A percentile compares a stretch with the other conserved stretches of the same genome.
Evolutionary conservation across 371 early-diverging fungal species (phyloP).

Genomic region (Saksenaea vasiformis): DNA sequence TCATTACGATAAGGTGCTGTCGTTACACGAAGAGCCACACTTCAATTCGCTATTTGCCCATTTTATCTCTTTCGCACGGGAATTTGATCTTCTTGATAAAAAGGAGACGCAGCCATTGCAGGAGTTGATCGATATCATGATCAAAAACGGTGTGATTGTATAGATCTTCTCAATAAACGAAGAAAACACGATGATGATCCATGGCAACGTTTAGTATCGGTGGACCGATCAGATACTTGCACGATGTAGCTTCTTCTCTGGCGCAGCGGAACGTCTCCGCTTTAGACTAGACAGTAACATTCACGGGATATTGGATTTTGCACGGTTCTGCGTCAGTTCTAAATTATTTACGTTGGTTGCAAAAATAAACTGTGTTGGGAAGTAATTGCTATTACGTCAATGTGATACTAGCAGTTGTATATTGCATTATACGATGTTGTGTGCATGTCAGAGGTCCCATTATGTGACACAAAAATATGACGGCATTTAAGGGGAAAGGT

Average conservation of each 20-base stretch:
- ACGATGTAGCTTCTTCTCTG: background rate
- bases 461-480: too few relatives aligned
- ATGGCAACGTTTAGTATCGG: background rate
- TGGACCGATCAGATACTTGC: background rate
- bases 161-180: background rate
- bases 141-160: slow-evolving; percentile 46
- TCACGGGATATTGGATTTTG: too few relatives aligned
- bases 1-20: slow-evolving; percentile 88
- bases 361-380: too few relatives aligned
- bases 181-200: background rate
- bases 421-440: too few relatives aligned
- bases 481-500: too few relatives aligned
- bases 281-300: too few relatives aligned
- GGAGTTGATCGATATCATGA: slow-evolving; percentile 77
- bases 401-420: too few relatives aligned
- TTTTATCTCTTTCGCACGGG: slow-evolving; percentile 86
- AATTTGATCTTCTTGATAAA: slow-evolving; percentile 90
- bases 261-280: too few relatives aligned
- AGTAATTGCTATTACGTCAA: too few relatives aligned
- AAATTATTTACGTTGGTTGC: too few relatives aligned
- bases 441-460: too few relatives aligned
- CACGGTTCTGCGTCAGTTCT: too few relatives aligned
- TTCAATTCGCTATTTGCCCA: slow-evolving; percentile 95
- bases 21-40: slow-evolving; percentile 84
- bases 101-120: slow-evolving; percentile 86